A percentile compares a stretch with the other conserved stretches of the same genome.
Conservation (phyloP, 1,139 yeast species). For the Geotrichum phurueaensis region DNA sequence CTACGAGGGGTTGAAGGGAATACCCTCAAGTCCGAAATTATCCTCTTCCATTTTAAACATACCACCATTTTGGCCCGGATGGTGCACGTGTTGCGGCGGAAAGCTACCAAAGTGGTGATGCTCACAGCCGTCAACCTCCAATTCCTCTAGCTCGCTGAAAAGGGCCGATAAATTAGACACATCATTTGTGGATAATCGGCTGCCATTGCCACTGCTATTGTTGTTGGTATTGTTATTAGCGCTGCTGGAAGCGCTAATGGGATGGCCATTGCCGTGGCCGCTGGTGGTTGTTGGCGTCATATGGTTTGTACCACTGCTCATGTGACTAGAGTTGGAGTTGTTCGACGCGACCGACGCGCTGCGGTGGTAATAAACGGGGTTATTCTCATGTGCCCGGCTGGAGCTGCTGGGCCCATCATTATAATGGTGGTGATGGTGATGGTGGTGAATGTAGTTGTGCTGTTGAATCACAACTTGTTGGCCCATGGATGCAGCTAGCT, state of each 20-base stretch:
- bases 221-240: not conserved
- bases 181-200: slow-evolving; percentile 1
- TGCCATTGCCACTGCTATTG: not conserved
- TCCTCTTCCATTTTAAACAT: slow-evolving; percentile 2
- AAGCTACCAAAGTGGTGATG: slow-evolving; percentile 6
- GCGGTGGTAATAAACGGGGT: slow-evolving; percentile 4
- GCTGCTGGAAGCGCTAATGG: not conserved
- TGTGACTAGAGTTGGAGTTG: slow-evolving; percentile 19
- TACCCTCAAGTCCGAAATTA: slow-evolving; percentile 23
- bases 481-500: slow-evolving; percentile 15
- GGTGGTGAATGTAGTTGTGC: slow-evolving; percentile 2
- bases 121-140: slow-evolving; percentile 14
- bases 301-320: not conserved
- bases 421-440: slow-evolving; percentile 5
- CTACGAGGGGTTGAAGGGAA: slow-evolving; percentile 7
- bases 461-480: slow-evolving; percentile 8
- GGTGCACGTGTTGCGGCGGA: not conserved
- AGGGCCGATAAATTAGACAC: slow-evolving; percentile 12
- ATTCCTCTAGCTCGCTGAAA: slow-evolving; percentile 12
- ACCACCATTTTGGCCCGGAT: not conserved
- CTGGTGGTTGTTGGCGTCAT: slow-evolving; percentile 20
- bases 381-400: slow-evolving; percentile 21
- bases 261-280: slow-evolving; percentile 14
- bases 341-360: slow-evolving; percentile 1
- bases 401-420: not conserved